Base-by-base conservation (phyloP, 2,329 filamentous ascomycete species). In the Apiospora arundinis region DNA sequence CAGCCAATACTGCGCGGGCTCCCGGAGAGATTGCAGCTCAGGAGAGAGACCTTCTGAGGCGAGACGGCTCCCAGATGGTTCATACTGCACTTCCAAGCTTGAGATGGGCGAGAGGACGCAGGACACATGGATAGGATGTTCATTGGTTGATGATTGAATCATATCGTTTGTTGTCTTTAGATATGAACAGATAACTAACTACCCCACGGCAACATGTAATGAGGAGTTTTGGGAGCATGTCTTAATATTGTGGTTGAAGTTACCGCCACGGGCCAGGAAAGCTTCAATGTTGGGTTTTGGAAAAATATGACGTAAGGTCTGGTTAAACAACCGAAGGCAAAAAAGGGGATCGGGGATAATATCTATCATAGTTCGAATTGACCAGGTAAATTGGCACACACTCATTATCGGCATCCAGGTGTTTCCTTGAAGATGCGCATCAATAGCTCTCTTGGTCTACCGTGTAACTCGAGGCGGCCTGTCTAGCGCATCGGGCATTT, bases 401-500 rank as follows among this genome's bases (percentile, higher is more conserved):
- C 16, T 28, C 18, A 37, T 18, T 23, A 11, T 23, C 46, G 21
- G 21, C 21, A 32, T 32, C 14, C 16, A 32, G 25, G 49, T 56
- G 16, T 7, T 56, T 56, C 49, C 49, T 25, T 18, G 49, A 56
- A 28, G 49, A 7, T 6, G 25, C 18, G 49, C 32, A 60, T 16
- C 16, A n/a, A 60, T 25, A 52, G 48, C 14, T 37, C 52, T 12
- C 14, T 37, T 18, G 28, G 11, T 21, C 16, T 63, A 9, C 52
- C 18, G 28, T 63, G 52, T n/a, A n/a, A 37, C 9, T 2, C 11
- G 28, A 37, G 28, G 28, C 28, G 52, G 52, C 52, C 16, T 40
- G 56, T n/a, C 56, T 63, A 63, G 56, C 37, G 32, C 56, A 21
- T 63, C 56, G 28, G 56, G 11, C 32, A 63, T 21, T 40, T 63